A percentile compares a stretch with the other conserved stretches of the same genome.
Evolutionary conservation across 805 yeast genomes (phyloP).

Genomic region (Pichia paraexigua): DNA sequence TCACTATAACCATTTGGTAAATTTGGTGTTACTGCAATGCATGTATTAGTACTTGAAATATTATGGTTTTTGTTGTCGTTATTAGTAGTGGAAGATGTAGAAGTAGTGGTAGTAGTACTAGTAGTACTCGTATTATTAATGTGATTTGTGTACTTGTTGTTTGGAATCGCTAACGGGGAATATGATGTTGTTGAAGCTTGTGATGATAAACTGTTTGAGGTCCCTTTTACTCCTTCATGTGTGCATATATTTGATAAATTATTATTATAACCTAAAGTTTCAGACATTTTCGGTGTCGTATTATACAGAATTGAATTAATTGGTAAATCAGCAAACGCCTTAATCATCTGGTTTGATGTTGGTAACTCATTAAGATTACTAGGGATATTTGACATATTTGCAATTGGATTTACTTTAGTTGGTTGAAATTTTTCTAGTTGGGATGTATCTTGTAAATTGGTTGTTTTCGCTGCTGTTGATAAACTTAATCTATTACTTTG

Average conservation of each 20-base stretch:
- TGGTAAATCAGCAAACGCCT: slow-evolving; percentile 1
- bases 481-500: not conserved
- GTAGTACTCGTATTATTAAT: not conserved
- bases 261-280: not conserved
- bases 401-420: not conserved
- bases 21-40: not conserved
- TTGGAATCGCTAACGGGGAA: not conserved
- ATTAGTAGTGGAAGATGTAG: too few species aligned
- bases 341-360: not conserved
- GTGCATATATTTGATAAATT: not conserved
- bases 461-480: not conserved
- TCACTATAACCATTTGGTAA: not conserved
- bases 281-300: not conserved
- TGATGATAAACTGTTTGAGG: not conserved
- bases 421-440: not conserved
- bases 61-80: too few species aligned
- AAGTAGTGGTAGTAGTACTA: too few species aligned
- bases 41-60: not conserved
- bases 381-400: not conserved
- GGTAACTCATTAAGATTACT: not conserved
- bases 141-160: not conserved
- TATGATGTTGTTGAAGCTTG: not conserved
- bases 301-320: slow-evolving; percentile 10
- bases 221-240: not conserved
- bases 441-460: not conserved